A percentile compares a stretch with the other conserved stretches of the same genome.
phyloP scores from a whole-genome alignment of 805 yeast species.

The Starmerella apis region DNA sequence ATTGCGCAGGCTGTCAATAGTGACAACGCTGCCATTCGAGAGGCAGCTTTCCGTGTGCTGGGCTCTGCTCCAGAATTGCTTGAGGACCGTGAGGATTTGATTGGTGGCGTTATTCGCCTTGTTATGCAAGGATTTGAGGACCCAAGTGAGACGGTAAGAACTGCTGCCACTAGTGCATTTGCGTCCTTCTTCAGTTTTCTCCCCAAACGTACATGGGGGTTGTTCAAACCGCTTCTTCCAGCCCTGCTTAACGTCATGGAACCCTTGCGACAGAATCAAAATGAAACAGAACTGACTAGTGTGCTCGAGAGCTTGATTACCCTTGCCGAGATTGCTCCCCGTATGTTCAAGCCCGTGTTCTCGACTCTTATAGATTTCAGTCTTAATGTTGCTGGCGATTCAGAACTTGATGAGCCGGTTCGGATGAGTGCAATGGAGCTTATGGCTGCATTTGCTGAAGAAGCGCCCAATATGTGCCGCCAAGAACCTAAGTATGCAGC shows the following conservation, averaged over 20 bases:
- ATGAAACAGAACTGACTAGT: conserved; percentile 69
- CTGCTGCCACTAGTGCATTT: conserved; percentile 86
- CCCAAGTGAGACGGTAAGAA: conserved; percentile 67
- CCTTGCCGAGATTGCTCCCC: conserved; percentile 86
- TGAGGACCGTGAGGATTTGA: conserved; percentile 40
- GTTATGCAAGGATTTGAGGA: conserved; percentile 78
- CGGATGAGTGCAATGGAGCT: conserved; percentile 83
- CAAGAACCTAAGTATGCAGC: conserved; percentile 60
- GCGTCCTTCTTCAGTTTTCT: conserved; percentile 76
- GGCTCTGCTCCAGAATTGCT: conserved; percentile 73
- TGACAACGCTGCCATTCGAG: conserved; percentile 60
- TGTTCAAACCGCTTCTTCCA: conserved; percentile 70
- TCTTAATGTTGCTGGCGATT: conserved; percentile 69
- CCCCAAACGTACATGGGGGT: conserved; percentile 70
- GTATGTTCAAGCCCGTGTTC: conserved; percentile 85
- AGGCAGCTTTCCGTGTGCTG: conserved; percentile 82
- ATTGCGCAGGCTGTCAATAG: conserved; percentile 46
- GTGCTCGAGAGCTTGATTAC: conserved; percentile 87
- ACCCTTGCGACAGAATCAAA: conserved; percentile 64
- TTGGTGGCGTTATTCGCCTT: conserved; percentile 47
- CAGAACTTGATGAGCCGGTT: conserved; percentile 65
- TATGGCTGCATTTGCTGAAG: conserved; percentile 81
- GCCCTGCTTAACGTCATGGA: conserved; percentile 77
- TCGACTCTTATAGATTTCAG: conserved; percentile 78
- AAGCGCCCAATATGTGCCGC: conserved; percentile 92